phyloP scores from a whole-genome alignment of 2,329 filamentous ascomycete species.

The Phaeophleospora eucalypticola region DNA sequence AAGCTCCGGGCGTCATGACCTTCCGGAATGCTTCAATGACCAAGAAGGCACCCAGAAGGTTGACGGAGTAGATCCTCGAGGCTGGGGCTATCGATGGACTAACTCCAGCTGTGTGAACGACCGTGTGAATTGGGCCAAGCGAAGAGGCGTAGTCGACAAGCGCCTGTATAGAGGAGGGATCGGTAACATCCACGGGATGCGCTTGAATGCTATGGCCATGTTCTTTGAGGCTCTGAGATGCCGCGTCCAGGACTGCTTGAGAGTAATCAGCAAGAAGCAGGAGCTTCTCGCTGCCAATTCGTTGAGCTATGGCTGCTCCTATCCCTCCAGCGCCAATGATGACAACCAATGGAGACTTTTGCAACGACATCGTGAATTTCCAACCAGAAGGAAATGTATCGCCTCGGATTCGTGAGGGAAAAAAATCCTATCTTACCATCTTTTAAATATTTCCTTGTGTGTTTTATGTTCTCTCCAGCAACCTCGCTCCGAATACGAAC shows the following conservation, averaged over 20 bases:
- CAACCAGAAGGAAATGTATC: background rate
- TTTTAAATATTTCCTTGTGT: no score
- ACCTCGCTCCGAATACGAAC: background rate
- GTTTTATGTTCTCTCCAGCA: background rate
- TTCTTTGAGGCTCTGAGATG: background rate
- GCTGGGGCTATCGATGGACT: background rate
- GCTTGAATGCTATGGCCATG: background rate
- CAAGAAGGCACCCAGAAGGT: constrained; percentile 7
- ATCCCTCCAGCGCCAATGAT: background rate
- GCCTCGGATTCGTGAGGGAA: background rate
- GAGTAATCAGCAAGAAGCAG: background rate
- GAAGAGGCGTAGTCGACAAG: background rate
- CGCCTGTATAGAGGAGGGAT: background rate
- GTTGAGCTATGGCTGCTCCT: background rate
- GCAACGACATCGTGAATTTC: background rate
- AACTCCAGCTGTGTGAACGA: constrained; percentile 8
- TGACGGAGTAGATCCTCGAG: background rate
- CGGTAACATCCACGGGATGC: background rate
- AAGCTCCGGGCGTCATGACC: background rate
- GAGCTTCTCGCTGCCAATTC: background rate
- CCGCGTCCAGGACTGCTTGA: background rate
- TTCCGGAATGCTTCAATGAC: constrained; percentile 8
- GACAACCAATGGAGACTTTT: background rate
- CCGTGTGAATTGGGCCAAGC: background rate
- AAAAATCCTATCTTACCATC: no score